Percentiles rank a stretch among this genome's conserved stretches.
These are phyloP conservation scores for Penicillium silybi DNA, from an alignment of 495 filamentous ascomycete species.

Conservation along the genomic window DNA sequence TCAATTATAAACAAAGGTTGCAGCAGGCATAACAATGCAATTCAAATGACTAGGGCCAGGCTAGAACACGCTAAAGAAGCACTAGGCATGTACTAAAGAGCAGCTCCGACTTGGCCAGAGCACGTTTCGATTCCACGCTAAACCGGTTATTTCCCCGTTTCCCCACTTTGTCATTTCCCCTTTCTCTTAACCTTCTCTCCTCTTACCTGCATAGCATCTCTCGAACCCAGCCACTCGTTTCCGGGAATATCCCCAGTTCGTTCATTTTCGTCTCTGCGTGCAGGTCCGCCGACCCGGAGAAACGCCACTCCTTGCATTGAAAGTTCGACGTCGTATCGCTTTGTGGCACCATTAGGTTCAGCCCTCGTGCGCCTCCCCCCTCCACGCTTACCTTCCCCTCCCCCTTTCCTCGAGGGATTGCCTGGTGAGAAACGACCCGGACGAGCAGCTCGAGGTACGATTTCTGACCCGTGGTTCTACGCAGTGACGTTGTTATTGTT, in stretches of 20 bases:
- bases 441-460: not conserved
- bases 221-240: slow-evolving; percentile 3
- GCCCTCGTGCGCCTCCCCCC: not conserved
- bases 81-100: too few relatives aligned
- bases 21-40: too few relatives aligned
- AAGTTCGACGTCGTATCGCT: not conserved
- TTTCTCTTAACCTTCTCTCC: slow-evolving; percentile 6
- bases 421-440: slow-evolving; percentile 2
- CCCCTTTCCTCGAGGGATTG: not conserved
- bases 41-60: not conserved
- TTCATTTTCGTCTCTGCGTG: slow-evolving; percentile 6
- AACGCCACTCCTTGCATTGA: slow-evolving; percentile 19
- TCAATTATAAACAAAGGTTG: not conserved
- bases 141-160: not conserved
- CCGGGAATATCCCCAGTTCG: slow-evolving; percentile 4
- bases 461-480: not conserved
- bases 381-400: not conserved
- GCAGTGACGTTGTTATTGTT: not conserved
- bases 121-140: not conserved
- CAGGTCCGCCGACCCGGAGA: not conserved
- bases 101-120: not conserved
- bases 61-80: not conserved
- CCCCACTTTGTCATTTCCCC: slow-evolving; percentile 10
- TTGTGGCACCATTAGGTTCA: not conserved
- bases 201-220: slow-evolving; percentile 7